Evolutionary conservation across 2,329 filamentous ascomycete genomes (phyloP).

Genomic region (Fusarium buxicola): DNA sequence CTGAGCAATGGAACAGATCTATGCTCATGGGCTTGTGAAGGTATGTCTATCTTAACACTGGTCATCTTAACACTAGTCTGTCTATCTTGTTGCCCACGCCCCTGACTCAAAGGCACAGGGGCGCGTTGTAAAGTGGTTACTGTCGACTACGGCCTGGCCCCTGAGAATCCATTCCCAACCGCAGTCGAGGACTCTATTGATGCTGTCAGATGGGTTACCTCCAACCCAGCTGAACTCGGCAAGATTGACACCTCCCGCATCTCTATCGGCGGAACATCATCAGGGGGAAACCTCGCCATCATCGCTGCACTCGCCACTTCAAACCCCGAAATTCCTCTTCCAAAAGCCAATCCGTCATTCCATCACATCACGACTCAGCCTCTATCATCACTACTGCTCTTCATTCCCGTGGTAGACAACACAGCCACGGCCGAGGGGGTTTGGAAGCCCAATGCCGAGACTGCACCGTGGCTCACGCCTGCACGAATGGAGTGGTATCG

Average conservation of each 20-base stretch:
- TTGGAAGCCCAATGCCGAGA: slow-evolving; percentile 45
- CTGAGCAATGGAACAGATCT: slow-evolving; percentile 51
- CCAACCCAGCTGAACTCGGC: slow-evolving; percentile 32
- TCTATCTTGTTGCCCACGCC: not conserved
- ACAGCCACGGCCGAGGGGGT: slow-evolving; percentile 45
- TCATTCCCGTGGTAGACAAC: slow-evolving; percentile 52
- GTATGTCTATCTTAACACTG: slow-evolving; percentile 21
- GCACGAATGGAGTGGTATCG: slow-evolving; percentile 53
- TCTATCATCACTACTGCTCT: slow-evolving; percentile 34
- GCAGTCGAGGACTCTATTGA: slow-evolving; percentile 51
- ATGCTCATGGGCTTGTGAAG: slow-evolving; percentile 48
- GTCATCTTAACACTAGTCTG: too few species aligned
- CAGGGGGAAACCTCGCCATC: slow-evolving; percentile 44
- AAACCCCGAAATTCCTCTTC: slow-evolving; percentile 20
- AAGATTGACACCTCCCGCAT: slow-evolving; percentile 44
- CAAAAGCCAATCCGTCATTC: slow-evolving; percentile 36
- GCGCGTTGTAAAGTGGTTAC: slow-evolving; percentile 47
- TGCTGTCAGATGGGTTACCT: slow-evolving; percentile 48
- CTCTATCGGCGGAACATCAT: slow-evolving; percentile 49
- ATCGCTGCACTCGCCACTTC: slow-evolving; percentile 38
- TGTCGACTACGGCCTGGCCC: slow-evolving; percentile 52
- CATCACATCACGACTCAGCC: slow-evolving; percentile 10
- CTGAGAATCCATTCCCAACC: slow-evolving; percentile 51
- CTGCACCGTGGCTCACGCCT: slow-evolving; percentile 50
- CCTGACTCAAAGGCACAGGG: slow-evolving; percentile 24